These are phyloP conservation scores for Castanospermum australe DNA, from an alignment of 306 rosid species.

Conservation along the genomic window DNA sequence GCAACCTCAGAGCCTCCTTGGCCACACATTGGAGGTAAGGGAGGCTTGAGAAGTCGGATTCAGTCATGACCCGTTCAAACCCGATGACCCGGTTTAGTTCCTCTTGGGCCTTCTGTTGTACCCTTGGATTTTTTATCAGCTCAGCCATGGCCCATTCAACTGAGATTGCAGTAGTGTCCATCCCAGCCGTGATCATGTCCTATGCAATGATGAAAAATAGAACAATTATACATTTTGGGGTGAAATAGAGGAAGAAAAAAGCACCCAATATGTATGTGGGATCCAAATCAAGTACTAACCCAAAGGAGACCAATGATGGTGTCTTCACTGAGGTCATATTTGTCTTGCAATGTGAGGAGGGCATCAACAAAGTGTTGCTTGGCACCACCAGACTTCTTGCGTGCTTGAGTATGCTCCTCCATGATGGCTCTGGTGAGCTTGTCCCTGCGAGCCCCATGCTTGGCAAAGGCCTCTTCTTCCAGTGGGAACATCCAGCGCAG, in stretches of 20 bases:
- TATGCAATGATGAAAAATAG: conserved; percentile 5
- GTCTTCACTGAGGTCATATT: conserved; percentile 88
- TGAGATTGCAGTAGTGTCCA: conserved; percentile 73
- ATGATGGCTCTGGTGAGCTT: conserved; percentile 76
- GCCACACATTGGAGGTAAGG: conserved; percentile 76
- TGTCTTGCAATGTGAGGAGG: conserved; percentile 68
- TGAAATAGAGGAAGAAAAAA: neutral
- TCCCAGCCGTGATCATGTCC: conserved; percentile 96
- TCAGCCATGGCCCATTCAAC: conserved; percentile 96
- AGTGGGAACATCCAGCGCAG: conserved; percentile 87
- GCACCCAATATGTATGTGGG: neutral
- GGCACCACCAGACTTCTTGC: conserved; percentile 56
- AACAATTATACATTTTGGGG: neutral
- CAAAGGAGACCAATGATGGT: conserved; percentile 91
- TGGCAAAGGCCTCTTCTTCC: conserved; percentile 79
- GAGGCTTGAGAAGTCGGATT: conserved; percentile 63
- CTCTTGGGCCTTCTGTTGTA: conserved; percentile 78
- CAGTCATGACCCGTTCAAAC: conserved; percentile 60
- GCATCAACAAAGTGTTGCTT: conserved; percentile 91
- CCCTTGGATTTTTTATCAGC: conserved; percentile 72
- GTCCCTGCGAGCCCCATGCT: conserved; percentile 75
- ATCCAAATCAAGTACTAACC: conserved; percentile 34
- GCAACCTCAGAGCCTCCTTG: conserved; percentile 79
- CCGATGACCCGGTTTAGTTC: conserved; percentile 75
- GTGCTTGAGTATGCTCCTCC: conserved; percentile 82